These are phyloP conservation scores for Porcisia hertigi DNA, from an alignment of 208 protist species.

Conservation along the genomic window DNA sequence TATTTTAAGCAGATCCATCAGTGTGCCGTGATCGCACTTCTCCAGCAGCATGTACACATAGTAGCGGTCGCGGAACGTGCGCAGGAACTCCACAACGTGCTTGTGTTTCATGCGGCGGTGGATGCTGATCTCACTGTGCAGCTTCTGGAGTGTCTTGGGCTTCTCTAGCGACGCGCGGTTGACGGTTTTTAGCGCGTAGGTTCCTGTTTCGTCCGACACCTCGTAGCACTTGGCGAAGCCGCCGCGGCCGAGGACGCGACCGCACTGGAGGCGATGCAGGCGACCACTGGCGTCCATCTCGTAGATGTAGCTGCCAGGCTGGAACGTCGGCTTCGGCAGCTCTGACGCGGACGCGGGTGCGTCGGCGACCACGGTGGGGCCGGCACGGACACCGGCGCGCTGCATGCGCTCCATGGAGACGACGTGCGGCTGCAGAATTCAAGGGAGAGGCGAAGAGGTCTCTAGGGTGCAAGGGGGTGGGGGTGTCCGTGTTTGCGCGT, in stretches of 20 bases:
- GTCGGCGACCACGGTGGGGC: neutral
- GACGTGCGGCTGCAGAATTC: neutral
- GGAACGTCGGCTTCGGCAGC: slow-evolving; percentile 48
- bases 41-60: slow-evolving; percentile 99
- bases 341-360: slow-evolving; percentile 24
- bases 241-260: slow-evolving; percentile 87
- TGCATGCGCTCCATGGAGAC: slow-evolving; percentile 20
- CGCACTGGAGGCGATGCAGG: slow-evolving; percentile 54
- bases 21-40: slow-evolving; percentile 95
- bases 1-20: slow-evolving; percentile 96
- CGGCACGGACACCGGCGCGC: slow-evolving; percentile 16
- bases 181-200: slow-evolving; percentile 96
- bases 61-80: slow-evolving; percentile 96
- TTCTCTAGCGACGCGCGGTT: slow-evolving; percentile 92
- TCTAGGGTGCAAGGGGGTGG: neutral
- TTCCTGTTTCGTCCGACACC: slow-evolving; percentile 79
- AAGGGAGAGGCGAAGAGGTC: neutral
- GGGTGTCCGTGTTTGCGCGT: neutral
- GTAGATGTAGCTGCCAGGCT: slow-evolving; percentile 49
- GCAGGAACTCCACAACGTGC: slow-evolving; percentile 96
- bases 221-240: slow-evolving; percentile 98
- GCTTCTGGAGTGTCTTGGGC: slow-evolving; percentile 94
- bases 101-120: slow-evolving; percentile 95
- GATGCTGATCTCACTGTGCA: slow-evolving; percentile 97
- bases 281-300: slow-evolving; percentile 50